Base-by-base conservation (phyloP, 805 yeast genomes). In the Candida manassasensis region DNA sequence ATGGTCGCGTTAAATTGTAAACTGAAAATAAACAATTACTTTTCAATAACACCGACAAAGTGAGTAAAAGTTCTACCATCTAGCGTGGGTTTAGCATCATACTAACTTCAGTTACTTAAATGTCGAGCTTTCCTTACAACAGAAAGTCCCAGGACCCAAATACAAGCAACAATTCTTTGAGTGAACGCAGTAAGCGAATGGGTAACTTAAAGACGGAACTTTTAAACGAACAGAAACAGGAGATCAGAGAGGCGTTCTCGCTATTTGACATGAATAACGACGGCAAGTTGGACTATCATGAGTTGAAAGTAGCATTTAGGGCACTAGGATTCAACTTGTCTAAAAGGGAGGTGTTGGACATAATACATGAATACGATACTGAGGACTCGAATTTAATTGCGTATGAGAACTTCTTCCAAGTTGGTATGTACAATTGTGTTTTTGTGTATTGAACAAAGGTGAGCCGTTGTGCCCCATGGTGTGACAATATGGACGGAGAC, bases 181-280 rank as follows among this genome's bases (percentile, higher is more conserved):
- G 25, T 21, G 37, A 43, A 33, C 31, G 41, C 22, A 29, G 40
- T 9, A 40, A 41, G 21, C 26, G 45, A 15, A 41, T 54, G 27
- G 61, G 63, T n/a, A 78, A 65, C 47, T 59, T 75, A 52, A 77
- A 75, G 47, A 68, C 67, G 29, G 95, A 86, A 48, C 67, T 88
- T 27, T 64, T 85, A 40, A 86, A 84, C 37, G 96, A 88, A 49
- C 95, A 88, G 55, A 83, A 82, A 46, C 93, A 84, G 51, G 96
- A 90, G 54, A 86, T 89, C 45, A 71, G 87, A 41, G 97, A 89
- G 53, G 97, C 97, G 18, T 90, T 90, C 54, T 75, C 81, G 33
- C 67, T 90, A 21, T 93, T 93, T 58, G 98, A 93, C 53, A 81
- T 86, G 84, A 87, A 93, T 59, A 79, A 77, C 40, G 97, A 93